phyloP scores from a whole-genome alignment of 306 rosid species.

The Pyrus betulifolia region DNA sequence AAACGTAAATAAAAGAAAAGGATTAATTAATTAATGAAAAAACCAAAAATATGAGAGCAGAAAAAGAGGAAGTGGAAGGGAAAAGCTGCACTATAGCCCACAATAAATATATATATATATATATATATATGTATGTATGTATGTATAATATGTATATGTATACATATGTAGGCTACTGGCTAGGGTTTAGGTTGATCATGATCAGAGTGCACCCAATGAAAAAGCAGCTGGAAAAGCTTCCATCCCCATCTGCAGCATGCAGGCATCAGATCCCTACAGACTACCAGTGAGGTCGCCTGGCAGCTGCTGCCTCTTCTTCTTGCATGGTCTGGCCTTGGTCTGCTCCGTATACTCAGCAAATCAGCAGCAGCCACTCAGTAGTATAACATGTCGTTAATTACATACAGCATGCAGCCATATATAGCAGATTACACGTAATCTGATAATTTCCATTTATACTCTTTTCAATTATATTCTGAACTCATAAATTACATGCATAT shows the following conservation, averaged over 20 bases:
- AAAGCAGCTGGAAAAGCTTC: slow-evolving; percentile 20
- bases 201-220: slow-evolving; percentile 7
- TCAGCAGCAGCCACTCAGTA: not conserved
- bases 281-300: slow-evolving; percentile 30
- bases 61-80: slow-evolving; percentile 28
- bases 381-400: not conserved
- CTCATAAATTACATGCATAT: not conserved
- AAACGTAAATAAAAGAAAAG: not conserved
- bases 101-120: not conserved
- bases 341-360: not conserved
- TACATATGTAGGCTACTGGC: too few relatives aligned
- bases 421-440: not conserved
- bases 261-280: slow-evolving; percentile 6
- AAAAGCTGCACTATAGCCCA: slow-evolving; percentile 22
- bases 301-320: slow-evolving; percentile 17
- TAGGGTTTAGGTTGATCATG: too few relatives aligned
- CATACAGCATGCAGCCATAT: not conserved
- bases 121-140: not conserved
- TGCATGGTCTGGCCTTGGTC: not conserved
- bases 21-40: not conserved
- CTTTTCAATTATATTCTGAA: not conserved
- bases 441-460: not conserved
- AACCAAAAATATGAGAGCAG: slow-evolving; percentile 35
- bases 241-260: not conserved
- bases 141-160: not conserved